Base-by-base conservation (phyloP, 345 rosid genomes). In the Murraya koenigii region DNA sequence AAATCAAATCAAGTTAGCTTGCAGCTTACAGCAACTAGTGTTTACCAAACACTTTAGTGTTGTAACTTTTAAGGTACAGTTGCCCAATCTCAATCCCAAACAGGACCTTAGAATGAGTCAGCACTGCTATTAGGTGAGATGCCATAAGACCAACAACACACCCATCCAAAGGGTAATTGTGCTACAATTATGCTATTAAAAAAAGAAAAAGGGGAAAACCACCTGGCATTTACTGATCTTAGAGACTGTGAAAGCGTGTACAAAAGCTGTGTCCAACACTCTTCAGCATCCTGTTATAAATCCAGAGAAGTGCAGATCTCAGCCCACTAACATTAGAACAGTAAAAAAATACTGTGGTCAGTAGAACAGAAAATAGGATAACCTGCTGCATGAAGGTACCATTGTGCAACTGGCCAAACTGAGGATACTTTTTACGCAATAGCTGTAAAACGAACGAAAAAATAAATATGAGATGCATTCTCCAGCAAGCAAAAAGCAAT, bases 371-470 rank as follows among this genome's bases (percentile, higher is more conserved):
- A 32, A 63, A 64, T 13, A 4, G 56, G 71, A 72, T 55, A 70
- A 94, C 97, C 98, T 92, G 99, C 80, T 96, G 98, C 99, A 96
- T 96, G 92, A 89, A 89, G 79, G 80, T 83, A 82, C 95, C 97
- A 87, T 96, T 96, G 33, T 94, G 97, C 90, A 89, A 77, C 83
- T 94, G 98, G 38, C 97, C 93, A 66, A 94, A 97, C 76, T 93
- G 99, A 77, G 99, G 99, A 82, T 87, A 93, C 76, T 96, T 96
- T 78, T 94, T 94, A 47, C 92, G 95, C 86, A 96, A 81, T 65
- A 90, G 84, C 98, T 96, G 93, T 77, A 84, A 78, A 10, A 75
- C 32, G 35, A 44, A 73, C n/a, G 20, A 33, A 71, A 17, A 65
- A 15, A 73, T 52, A 38, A 28, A 25, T 33, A 56, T 39, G 35